Conservation (phyloP, 768 basidiomycete genomes). For the Russula olivacea region DNA sequence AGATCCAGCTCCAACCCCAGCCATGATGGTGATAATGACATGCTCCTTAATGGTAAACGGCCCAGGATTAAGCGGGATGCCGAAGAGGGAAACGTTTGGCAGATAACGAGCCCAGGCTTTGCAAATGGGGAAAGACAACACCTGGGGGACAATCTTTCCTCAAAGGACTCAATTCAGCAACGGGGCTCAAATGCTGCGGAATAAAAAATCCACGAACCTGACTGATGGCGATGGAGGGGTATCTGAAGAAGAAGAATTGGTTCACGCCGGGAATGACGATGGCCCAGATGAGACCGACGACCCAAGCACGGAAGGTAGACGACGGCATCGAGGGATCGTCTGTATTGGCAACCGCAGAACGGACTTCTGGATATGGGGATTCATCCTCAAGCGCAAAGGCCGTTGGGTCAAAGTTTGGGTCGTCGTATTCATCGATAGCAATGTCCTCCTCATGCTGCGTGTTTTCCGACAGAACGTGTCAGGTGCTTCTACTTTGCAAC, state of each 20-base stretch:
- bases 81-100: conserved; percentile 49
- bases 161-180: neutral
- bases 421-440: conserved; percentile 29
- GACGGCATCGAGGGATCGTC: conserved; percentile 41
- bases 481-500: neutral
- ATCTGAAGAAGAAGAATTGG: conserved; percentile 73
- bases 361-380: conserved; percentile 50
- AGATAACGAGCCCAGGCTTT: conserved; percentile 51
- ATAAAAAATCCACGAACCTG: conserved; percentile 22
- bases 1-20: conserved; percentile 32
- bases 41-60: conserved; percentile 74
- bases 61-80: conserved; percentile 54
- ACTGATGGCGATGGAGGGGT: conserved; percentile 40
- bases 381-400: conserved; percentile 37
- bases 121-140: conserved; percentile 62
- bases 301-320: conserved; percentile 36
- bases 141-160: conserved; percentile 52
- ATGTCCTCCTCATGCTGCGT: conserved; percentile 3
- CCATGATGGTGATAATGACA: conserved; percentile 45
- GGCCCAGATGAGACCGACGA: conserved; percentile 41
- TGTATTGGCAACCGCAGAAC: conserved; percentile 45
- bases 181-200: neutral
- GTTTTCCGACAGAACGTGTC: neutral
- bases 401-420: conserved; percentile 34
- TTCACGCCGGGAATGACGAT: conserved; percentile 66